These are phyloP conservation scores for Closterium sp. DNA, from an alignment of 139 green algal species.

Conservation along the genomic window DNA sequence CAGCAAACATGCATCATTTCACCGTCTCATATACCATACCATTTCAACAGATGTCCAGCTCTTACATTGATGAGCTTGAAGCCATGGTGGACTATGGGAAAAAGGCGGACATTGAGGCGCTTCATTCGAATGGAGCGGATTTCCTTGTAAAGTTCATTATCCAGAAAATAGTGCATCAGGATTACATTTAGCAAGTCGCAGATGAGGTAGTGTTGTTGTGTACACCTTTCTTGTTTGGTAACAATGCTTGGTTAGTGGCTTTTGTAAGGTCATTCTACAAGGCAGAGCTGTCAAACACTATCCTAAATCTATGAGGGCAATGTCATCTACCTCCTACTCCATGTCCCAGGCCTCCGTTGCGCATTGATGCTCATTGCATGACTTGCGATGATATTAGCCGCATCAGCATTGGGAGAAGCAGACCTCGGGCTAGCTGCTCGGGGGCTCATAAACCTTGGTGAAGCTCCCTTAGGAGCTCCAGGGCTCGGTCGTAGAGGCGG, in stretches of 20 bases:
- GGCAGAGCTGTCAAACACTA: not conserved
- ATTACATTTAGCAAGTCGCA: constrained; percentile 8
- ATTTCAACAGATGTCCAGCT: not conserved
- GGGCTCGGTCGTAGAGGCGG: not conserved
- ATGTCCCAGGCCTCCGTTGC: not conserved
- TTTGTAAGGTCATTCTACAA: not conserved
- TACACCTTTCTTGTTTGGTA: no score
- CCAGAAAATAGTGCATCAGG: constrained; percentile 20
- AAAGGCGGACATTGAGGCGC: constrained; percentile 24
- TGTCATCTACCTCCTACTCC: not conserved
- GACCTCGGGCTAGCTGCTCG: not conserved
- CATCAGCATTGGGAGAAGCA: not conserved
- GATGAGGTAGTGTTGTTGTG: not conserved
- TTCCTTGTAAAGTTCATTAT: constrained; percentile 5
- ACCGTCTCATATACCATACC: no score
- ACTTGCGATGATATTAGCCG: constrained; percentile 15
- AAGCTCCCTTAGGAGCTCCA: not conserved
- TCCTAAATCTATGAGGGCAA: not conserved
- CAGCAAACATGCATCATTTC: no score
- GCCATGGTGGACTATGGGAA: constrained; percentile 7
- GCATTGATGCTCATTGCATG: constrained; percentile 38
- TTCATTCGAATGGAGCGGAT: constrained; percentile 8
- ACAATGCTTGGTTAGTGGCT: not conserved
- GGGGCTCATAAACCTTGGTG: not conserved
- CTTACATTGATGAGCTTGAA: constrained; percentile 12